Evolutionary conservation across 495 filamentous ascomycete genomes (phyloP).

Genomic region (Penicillium dipodomyicola): DNA sequence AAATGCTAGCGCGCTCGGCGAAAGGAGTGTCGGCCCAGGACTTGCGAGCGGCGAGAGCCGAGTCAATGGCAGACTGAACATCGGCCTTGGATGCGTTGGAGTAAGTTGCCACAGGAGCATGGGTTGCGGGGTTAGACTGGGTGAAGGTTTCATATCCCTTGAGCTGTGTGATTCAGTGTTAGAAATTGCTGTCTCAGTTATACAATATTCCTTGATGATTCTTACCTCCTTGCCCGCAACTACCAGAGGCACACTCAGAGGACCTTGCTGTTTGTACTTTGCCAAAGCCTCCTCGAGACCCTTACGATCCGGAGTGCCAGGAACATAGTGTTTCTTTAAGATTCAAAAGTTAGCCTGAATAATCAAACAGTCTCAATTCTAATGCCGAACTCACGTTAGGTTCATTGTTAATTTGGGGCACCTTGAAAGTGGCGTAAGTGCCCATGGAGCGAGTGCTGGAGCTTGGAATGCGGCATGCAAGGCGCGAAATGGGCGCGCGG

Average conservation of each 20-base stretch:
- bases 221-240: constrained; percentile 74
- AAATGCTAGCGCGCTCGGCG: constrained; percentile 85
- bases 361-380: neutral
- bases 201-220: neutral
- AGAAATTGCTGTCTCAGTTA: neutral
- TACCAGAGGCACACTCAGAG: constrained; percentile 72
- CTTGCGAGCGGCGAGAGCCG: constrained; percentile 76
- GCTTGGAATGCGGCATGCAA: constrained; percentile 28
- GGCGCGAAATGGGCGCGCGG: constrained; percentile 31
- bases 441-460: constrained; percentile 36
- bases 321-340: constrained; percentile 82
- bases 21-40: constrained; percentile 82
- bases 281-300: constrained; percentile 69
- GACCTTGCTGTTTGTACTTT: constrained; percentile 53
- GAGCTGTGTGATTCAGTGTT: constrained; percentile 22
- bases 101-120: constrained; percentile 74
- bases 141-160: constrained; percentile 37
- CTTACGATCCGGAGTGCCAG: constrained; percentile 73
- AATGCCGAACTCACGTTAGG: constrained; percentile 68
- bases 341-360: neutral
- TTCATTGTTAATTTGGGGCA: constrained; percentile 85
- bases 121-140: constrained; percentile 75
- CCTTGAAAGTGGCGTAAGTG: constrained; percentile 76
- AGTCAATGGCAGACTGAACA: constrained; percentile 71
- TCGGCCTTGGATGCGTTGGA: constrained; percentile 70